Percentiles rank a stretch among this genome's conserved stretches.
phyloP scores from a whole-genome alignment of 805 yeast genomes.

The Candida boidinii region DNA sequence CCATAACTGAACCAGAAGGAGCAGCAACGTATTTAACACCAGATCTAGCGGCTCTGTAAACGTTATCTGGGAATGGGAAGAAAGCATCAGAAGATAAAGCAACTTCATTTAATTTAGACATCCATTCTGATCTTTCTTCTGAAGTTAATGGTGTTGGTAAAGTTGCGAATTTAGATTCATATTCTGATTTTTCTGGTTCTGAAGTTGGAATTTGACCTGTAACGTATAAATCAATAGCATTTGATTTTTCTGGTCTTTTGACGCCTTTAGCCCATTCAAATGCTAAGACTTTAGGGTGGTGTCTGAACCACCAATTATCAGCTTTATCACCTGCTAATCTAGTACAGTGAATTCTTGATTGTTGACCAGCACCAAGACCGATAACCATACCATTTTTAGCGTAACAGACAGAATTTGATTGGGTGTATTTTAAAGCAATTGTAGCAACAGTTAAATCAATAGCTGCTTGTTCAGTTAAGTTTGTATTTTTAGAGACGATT shows the following conservation, averaged over 20 bases:
- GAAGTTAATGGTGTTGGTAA: conserved; percentile 78
- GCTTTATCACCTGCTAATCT: conserved; percentile 99
- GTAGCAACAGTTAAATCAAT: conserved; percentile 96
- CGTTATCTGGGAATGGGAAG: conserved; percentile 99
- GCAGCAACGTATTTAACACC: conserved; percentile 97
- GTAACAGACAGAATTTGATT: conserved; percentile 96
- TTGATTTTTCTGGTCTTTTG: conserved; percentile 97
- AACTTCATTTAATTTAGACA: conserved; percentile 68
- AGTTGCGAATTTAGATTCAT: conserved; percentile 77
- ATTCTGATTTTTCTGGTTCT: conserved; percentile 91
- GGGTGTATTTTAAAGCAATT: conserved; percentile 94
- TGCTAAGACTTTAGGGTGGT: conserved; percentile 87
- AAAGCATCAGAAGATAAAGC: conserved; percentile 96
- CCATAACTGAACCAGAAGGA: conserved; percentile 97
- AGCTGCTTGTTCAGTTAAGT: conserved; percentile 82
- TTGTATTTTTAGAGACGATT: conserved; percentile 80
- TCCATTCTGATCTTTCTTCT: conserved; percentile 85
- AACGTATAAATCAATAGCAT: conserved; percentile 92
- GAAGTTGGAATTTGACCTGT: conserved; percentile 83
- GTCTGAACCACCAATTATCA: conserved; percentile 99
- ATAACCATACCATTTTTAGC: conserved; percentile 99
- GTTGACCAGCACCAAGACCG: conserved; percentile 99
- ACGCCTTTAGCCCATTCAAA: conserved; percentile 98
- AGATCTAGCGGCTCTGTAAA: conserved; percentile 92
- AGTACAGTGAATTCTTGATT: conserved; percentile 98